These are phyloP conservation scores for Apiotrichum siamense DNA, from an alignment of 1,284 basidiomycete species.

Conservation along the genomic window DNA sequence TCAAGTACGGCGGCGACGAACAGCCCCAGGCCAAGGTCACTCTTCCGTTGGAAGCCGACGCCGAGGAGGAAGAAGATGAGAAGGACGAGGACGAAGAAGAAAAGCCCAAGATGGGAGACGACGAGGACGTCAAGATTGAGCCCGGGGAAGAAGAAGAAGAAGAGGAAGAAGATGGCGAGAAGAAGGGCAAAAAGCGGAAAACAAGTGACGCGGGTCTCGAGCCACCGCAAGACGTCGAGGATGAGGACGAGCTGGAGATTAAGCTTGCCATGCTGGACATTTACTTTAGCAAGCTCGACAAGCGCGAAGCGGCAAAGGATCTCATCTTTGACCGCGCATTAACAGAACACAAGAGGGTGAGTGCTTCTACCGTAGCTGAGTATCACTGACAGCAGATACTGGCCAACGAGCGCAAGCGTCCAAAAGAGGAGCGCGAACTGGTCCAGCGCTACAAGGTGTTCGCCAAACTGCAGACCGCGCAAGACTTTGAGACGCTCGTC, in stretches of 20 bases:
- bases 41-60: constrained; percentile 26
- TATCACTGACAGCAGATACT: constrained; percentile 61
- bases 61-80: constrained; percentile 32
- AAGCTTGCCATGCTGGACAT: constrained; percentile 65
- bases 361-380: constrained; percentile 9
- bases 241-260: constrained; percentile 22
- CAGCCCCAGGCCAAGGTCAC: constrained; percentile 54
- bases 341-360: constrained; percentile 87
- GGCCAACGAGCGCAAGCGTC: constrained; percentile 81
- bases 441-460: constrained; percentile 85
- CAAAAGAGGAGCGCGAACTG: constrained; percentile 87
- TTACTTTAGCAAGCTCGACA: constrained; percentile 87
- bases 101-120: constrained; percentile 14
- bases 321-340: constrained; percentile 88
- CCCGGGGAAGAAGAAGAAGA: constrained; percentile 6
- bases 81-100: constrained; percentile 28
- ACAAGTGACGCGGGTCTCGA: constrained; percentile 63
- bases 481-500: constrained; percentile 84
- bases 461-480: constrained; percentile 81
- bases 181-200: constrained; percentile 54
- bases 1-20: constrained; percentile 76
- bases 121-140: no score
- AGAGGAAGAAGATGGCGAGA: constrained; percentile 19
- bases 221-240: constrained; percentile 63
- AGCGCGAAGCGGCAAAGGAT: constrained; percentile 78